A percentile compares a stretch with the other conserved stretches of the same genome.
Conservation (phyloP, 1,284 basidiomycete genomes). For the Inonotus hispidus region DNA sequence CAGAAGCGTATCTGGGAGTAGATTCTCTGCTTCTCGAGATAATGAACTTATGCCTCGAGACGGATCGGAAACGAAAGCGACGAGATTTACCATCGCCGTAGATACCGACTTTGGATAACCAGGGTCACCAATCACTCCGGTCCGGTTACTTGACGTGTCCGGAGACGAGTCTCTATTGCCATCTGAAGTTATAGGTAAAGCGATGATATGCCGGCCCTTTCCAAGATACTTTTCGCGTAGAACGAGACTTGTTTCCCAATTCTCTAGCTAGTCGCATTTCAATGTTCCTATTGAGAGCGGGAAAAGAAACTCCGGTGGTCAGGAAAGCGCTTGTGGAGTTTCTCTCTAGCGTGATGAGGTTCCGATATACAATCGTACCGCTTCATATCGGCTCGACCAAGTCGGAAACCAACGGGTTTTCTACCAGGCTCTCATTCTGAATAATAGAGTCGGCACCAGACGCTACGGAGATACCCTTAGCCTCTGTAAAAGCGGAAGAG, state of each 20-base stretch:
- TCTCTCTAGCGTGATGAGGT: conserved; percentile 15
- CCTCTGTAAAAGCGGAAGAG: neutral
- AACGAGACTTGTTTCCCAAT: neutral
- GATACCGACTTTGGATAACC: neutral
- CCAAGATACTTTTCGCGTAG: conserved; percentile 11
- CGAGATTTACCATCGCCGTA: conserved; percentile 24
- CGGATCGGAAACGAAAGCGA: too few species aligned
- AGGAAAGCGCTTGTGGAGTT: conserved; percentile 9
- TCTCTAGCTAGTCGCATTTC: too few species aligned
- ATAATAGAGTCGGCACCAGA: neutral
- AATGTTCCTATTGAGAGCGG: neutral
- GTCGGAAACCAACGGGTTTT: neutral
- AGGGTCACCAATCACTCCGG: too few species aligned
- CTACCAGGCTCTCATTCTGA: neutral
- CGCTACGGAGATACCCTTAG: too few species aligned
- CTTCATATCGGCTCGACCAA: conserved; percentile 20
- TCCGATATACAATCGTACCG: conserved; percentile 20
- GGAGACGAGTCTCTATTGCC: neutral
- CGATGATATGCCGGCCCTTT: conserved; percentile 10
- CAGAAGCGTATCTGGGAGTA: too few species aligned
- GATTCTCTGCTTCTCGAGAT: too few species aligned
- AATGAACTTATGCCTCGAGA: too few species aligned
- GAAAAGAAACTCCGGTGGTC: neutral
- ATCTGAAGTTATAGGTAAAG: conserved; percentile 11
- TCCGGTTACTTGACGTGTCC: too few species aligned